Base-by-base conservation (phyloP, 495 filamentous ascomycete genomes). In the Penicillium bovifimosum region DNA sequence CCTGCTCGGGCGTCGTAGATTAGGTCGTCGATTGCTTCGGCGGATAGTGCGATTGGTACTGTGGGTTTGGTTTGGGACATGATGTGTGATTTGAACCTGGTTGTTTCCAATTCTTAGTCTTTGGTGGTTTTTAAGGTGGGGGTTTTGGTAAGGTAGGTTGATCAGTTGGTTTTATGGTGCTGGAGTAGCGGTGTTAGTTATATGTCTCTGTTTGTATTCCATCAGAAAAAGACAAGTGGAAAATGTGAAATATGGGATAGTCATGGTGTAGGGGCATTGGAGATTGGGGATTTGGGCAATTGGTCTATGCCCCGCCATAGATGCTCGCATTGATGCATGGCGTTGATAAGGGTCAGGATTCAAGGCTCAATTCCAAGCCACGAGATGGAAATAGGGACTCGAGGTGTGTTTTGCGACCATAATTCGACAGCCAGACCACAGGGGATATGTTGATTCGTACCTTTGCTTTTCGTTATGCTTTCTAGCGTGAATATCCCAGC, bases 1-100 rank as follows among this genome's bases (percentile, higher is more conserved):
- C 87, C 87, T 0, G 76, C 76, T 27, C 91, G 88, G 13, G 91
- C 82, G 45, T 84, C 78, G 72, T 93, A 96, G 54, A 96, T 79
- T 55, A 96, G 82, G 63, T 96, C 92, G 63, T 92, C 89, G 52
- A 90, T 85, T 61, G 87, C 78, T 39, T 96, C 91, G 62, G 83
- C 80, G 20, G 78, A 80, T 50, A 91, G 72, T 39, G 71, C 52
- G 17, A 71, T 52, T 27, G 62, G 62, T 40, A 66, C 67, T 46
- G 62, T 55, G 14, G 69, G 60, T 59, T 69, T 69, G 53, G 63
- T 60, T 41, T 36, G 58, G 39, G 60, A 55, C 58, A 61, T 64
- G 18, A 40, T 53, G 29, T 48, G 20, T 16, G 42, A 10, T 47
- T n/a, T n/a, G 16, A 11, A 43, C 51, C n/a, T 31, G 26, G 24